These are phyloP conservation scores for Myriangium duriaei DNA, from an alignment of 2,329 filamentous ascomycete species.

Conservation along the genomic window DNA sequence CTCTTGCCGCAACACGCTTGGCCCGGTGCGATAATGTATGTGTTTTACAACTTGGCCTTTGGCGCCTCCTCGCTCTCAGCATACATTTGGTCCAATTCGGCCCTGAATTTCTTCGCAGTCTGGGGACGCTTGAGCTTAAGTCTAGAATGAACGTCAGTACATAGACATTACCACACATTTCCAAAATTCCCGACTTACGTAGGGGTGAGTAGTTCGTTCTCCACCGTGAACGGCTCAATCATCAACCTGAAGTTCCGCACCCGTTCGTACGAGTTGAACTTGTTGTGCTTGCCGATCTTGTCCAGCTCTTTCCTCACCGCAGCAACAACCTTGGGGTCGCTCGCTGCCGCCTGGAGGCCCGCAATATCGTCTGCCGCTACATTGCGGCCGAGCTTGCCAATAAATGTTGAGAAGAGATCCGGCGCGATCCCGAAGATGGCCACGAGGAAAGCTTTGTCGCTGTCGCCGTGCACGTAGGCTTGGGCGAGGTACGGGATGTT, in stretches of 20 bases:
- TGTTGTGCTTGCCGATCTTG: conserved; percentile 64
- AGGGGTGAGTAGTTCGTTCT: conserved; percentile 79
- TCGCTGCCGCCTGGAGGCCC: conserved; percentile 53
- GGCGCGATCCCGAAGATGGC: conserved; percentile 82
- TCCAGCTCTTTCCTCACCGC: conserved; percentile 71
- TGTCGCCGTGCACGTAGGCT: conserved; percentile 85
- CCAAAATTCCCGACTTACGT: conserved; percentile 51
- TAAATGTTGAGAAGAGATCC: conserved; percentile 67
- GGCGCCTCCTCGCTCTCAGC: conserved; percentile 37
- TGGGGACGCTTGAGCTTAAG: conserved; percentile 62
- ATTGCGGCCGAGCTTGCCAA: conserved; percentile 56
- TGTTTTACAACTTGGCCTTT: conserved; percentile 37
- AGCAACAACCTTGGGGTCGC: conserved; percentile 57
- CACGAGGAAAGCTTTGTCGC: conserved; percentile 67
- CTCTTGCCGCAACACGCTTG: too few relatives aligned
- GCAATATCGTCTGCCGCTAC: conserved; percentile 46
- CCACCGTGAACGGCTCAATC: conserved; percentile 82
- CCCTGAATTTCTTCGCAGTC: conserved; percentile 48
- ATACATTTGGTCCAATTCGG: conserved; percentile 48
- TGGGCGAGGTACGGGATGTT: conserved; percentile 65
- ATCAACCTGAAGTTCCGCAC: conserved; percentile 63
- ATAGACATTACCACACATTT: background rate
- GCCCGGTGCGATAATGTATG: too few relatives aligned
- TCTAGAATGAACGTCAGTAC: too few relatives aligned
- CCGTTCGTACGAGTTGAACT: conserved; percentile 85